Conservation (phyloP, 2,329 filamentous ascomycete species). For the Capronia coronata region DNA sequence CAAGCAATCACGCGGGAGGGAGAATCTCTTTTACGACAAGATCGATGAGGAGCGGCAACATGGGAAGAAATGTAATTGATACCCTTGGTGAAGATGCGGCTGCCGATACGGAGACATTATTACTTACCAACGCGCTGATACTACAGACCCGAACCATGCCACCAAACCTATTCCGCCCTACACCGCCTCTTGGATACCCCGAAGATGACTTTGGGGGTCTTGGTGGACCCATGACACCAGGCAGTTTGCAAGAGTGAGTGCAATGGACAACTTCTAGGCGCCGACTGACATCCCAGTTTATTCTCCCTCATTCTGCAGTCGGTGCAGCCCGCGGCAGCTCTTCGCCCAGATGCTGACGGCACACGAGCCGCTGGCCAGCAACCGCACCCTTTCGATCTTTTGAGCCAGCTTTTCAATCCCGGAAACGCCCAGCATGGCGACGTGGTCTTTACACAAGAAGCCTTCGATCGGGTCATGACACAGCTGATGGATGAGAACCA, state of each 20-base stretch:
- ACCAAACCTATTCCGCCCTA: background rate
- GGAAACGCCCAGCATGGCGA: constrained; percentile 55
- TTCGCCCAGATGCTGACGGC: constrained; percentile 4
- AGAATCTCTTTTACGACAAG: constrained; percentile 26
- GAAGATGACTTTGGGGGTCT: background rate
- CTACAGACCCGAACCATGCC: constrained; percentile 11
- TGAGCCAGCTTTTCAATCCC: constrained; percentile 38
- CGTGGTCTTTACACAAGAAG: constrained; percentile 84
- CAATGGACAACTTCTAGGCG: background rate
- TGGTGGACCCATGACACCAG: constrained; percentile 5
- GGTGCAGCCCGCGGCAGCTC: constrained; percentile 13
- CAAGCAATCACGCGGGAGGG: constrained; percentile 19
- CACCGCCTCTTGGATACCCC: constrained; percentile 8
- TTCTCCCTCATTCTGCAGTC: constrained; percentile 25
- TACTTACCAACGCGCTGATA: constrained; percentile 8
- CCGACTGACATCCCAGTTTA: constrained; percentile 10
- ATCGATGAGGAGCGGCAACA: constrained; percentile 14
- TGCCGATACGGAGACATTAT: constrained; percentile 4
- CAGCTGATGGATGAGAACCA: constrained; percentile 76
- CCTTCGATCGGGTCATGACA: constrained; percentile 79
- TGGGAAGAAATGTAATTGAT: constrained; percentile 6
- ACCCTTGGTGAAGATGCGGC: constrained; percentile 4
- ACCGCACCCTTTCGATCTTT: constrained; percentile 41
- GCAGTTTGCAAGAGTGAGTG: constrained; percentile 23
- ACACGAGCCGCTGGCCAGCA: constrained; percentile 6